Conservation (phyloP, 1,284 basidiomycete genomes). For the Xerocomus amazonicus region DNA sequence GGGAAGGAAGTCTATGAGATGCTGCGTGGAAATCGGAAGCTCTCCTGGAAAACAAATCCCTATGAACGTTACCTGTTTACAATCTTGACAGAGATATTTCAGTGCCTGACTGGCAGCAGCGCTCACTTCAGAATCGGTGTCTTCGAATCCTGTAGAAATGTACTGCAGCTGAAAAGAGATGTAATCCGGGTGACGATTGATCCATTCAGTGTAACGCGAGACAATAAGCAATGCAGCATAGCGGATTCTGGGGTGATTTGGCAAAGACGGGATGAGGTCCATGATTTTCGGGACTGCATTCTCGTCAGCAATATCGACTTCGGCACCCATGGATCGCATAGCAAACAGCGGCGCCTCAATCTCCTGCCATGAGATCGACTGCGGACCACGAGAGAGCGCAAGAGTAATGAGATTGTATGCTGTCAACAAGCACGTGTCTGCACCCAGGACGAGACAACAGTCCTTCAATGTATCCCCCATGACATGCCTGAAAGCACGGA, state of each 20-base stretch:
- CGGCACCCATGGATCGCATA: slow-evolving; percentile 97
- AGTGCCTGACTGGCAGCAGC: slow-evolving; percentile 96
- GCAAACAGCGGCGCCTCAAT: slow-evolving; percentile 98
- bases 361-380: slow-evolving; percentile 83
- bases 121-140: slow-evolving; percentile 75
- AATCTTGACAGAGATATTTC: slow-evolving; percentile 97
- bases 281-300: slow-evolving; percentile 92
- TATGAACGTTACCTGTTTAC: slow-evolving; percentile 60
- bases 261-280: slow-evolving; percentile 89
- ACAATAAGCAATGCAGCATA: slow-evolving; percentile 96
- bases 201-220: slow-evolving; percentile 97
- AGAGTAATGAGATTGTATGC: slow-evolving; percentile 80
- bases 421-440: slow-evolving; percentile 79
- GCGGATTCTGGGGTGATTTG: slow-evolving; percentile 86
- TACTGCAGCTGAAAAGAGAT: slow-evolving; percentile 87
- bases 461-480: slow-evolving; percentile 99
- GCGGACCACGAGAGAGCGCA: slow-evolving; percentile 58
- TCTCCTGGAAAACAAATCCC: background rate
- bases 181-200: slow-evolving; percentile 85
- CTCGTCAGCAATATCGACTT: slow-evolving; percentile 83
- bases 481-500: slow-evolving; percentile 92
- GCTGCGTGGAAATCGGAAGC: slow-evolving; percentile 41
- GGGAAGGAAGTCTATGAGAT: slow-evolving; percentile 88
- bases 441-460: slow-evolving; percentile 92
- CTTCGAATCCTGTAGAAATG: slow-evolving; percentile 89